Evolutionary conservation across 2,329 filamentous ascomycete genomes (phyloP), one percentile per base, ranked within the genome.

Genomic region (Rutstroemia sp.): DNA sequence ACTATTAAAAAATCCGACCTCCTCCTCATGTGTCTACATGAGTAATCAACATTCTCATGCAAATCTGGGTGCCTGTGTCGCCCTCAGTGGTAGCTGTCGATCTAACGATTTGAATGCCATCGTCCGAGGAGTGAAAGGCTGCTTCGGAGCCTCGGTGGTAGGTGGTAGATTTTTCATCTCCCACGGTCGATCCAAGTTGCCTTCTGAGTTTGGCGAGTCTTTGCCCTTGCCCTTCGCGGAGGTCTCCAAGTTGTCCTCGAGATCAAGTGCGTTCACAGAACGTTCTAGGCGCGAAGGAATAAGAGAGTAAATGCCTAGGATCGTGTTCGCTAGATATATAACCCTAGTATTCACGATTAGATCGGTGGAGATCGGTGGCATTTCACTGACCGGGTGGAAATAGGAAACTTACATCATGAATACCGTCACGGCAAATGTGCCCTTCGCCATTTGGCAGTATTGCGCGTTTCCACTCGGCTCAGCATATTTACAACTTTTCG

Each of bases 371-470:
- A 40, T 12, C 5, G 1, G 4, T n/a, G 9, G 36, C 5, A 39
- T 12, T 17, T n/a, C 45, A 55, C 42, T 48, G 56, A 21, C 23
- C 21, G 7, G 27, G 48, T 19, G 30, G 45, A 45, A 30, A 38
- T 10, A 50, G 57, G 19, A 48, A 16, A 79, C 83, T 73, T 76
- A 88, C 85, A 88, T 74, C 80, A 89, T 83, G 61, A 84, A 75
- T 14, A 84, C 71, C 0, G 83, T 83, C 19, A 82, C 75, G 14
- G 79, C 86, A 64, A 89, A 86, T 14, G 78, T 76, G 52, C 77
- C 80, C 69, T 89, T 86, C 6, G 88, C 87, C 68, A 88, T 78
- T 65, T 76, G 71, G 70, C 88, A 92, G 64, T 81, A 82, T 54
- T 77, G 72, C 48, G 79, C 75, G 27, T 79, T 78, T 50, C 71